A percentile compares a stretch with the other conserved stretches of the same genome.
These are phyloP conservation scores for Penicillium occitanis DNA, from an alignment of 2,329 filamentous ascomycete species.

Conservation along the genomic window DNA sequence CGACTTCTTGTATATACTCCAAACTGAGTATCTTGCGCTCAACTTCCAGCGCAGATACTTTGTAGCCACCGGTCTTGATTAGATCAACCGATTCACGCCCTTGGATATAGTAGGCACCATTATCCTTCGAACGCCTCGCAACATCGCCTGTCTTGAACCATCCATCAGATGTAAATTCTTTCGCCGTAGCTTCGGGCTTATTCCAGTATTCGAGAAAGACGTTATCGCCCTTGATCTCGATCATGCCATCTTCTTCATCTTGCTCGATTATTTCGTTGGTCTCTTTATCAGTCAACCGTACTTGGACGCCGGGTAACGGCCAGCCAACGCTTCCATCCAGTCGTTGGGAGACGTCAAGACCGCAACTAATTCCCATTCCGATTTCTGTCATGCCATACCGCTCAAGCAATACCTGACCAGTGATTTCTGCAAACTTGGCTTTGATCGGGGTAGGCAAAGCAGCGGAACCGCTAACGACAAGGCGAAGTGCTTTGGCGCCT, in stretches of 20 bases:
- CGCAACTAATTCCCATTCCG: slow-evolving; percentile 51
- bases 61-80: slow-evolving; percentile 58
- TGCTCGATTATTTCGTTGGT: slow-evolving; percentile 34
- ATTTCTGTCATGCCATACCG: slow-evolving; percentile 55
- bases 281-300: slow-evolving; percentile 47
- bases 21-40: slow-evolving; percentile 54
- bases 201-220: slow-evolving; percentile 40
- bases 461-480: slow-evolving; percentile 45
- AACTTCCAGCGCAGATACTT: slow-evolving; percentile 56
- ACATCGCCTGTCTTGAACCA: slow-evolving; percentile 54
- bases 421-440: slow-evolving; percentile 42
- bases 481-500: slow-evolving; percentile 37
- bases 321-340: slow-evolving; percentile 53
- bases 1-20: slow-evolving; percentile 52
- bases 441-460: slow-evolving; percentile 46
- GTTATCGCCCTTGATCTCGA: slow-evolving; percentile 45
- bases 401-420: slow-evolving; percentile 46
- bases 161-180: slow-evolving; percentile 49
- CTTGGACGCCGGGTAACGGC: slow-evolving; percentile 49
- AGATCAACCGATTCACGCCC: slow-evolving; percentile 55
- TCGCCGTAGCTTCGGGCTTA: slow-evolving; percentile 47
- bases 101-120: slow-evolving; percentile 53
- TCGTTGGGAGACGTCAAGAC: slow-evolving; percentile 39
- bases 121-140: slow-evolving; percentile 34
- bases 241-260: slow-evolving; percentile 43